phyloP scores from a whole-genome alignment of 495 filamentous ascomycete species.

The Aspergillus hancockii region DNA sequence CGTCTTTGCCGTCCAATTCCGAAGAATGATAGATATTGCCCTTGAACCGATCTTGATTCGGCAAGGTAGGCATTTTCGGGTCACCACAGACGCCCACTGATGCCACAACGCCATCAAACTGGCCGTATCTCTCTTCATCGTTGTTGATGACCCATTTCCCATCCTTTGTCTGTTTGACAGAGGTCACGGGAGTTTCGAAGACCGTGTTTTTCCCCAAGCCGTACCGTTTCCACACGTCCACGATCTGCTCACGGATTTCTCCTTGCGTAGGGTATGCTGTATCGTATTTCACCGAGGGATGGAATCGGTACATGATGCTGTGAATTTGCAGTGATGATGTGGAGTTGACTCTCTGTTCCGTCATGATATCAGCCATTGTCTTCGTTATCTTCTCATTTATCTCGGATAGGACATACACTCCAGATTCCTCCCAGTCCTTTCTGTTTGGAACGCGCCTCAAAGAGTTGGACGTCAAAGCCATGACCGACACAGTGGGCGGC shows the following conservation, averaged over 20 bases:
- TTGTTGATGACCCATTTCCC: conserved; percentile 83
- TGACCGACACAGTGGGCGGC: conserved; percentile 85
- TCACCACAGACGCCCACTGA: conserved; percentile 80
- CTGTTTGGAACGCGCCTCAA: conserved; percentile 65
- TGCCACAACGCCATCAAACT: conserved; percentile 76
- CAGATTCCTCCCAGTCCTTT: conserved; percentile 77
- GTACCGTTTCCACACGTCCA: conserved; percentile 73
- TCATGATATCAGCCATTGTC: not conserved
- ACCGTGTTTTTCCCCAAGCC: conserved; percentile 67
- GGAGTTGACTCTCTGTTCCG: conserved; percentile 69
- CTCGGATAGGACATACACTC: conserved; percentile 57
- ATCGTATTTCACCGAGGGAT: conserved; percentile 74
- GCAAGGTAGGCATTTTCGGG: conserved; percentile 67
- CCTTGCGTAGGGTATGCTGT: conserved; percentile 71
- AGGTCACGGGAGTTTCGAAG: conserved; percentile 69
- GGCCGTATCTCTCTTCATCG: conserved; percentile 65
- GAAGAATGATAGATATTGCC: conserved; percentile 73
- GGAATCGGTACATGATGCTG: conserved; percentile 86
- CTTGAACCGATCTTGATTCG: conserved; percentile 64
- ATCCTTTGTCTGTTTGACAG: conserved; percentile 64
- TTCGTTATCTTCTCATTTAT: not conserved
- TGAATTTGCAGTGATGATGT: conserved; percentile 82
- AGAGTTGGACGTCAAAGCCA: conserved; percentile 79
- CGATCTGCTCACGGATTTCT: conserved; percentile 71
- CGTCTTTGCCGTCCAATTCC: conserved; percentile 68